phyloP scores from a whole-genome alignment of 1,139 yeast species.

The Taiozyma sp. region DNA sequence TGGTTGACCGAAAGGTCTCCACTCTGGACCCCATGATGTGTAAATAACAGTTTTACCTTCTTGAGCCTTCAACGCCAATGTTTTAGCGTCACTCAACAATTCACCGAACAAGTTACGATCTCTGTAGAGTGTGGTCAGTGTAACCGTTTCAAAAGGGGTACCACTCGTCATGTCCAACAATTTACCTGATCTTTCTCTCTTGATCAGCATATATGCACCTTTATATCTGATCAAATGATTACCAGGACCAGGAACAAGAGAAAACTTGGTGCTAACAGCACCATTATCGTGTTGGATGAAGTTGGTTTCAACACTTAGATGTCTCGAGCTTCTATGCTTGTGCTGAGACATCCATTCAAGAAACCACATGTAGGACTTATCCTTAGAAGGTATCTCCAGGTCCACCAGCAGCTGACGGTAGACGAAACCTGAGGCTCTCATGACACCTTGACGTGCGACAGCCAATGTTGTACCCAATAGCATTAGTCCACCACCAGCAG shows the following conservation, averaged over 20 bases:
- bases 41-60: constrained; percentile 93
- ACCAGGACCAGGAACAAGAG: constrained; percentile 98
- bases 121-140: constrained; percentile 80
- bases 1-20: constrained; percentile 99
- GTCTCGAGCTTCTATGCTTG: constrained; percentile 69
- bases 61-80: constrained; percentile 71
- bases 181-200: constrained; percentile 85
- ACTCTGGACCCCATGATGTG: constrained; percentile 97
- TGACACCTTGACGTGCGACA: constrained; percentile 63
- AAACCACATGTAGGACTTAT: constrained; percentile 92
- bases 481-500: constrained; percentile 98
- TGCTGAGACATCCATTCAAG: constrained; percentile 93
- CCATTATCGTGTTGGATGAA: constrained; percentile 92
- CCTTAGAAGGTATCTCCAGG: constrained; percentile 89
- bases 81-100: constrained; percentile 80
- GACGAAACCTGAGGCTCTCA: constrained; percentile 57
- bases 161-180: constrained; percentile 88
- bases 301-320: constrained; percentile 84
- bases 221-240: constrained; percentile 80
- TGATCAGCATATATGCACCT: constrained; percentile 85
- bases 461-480: constrained; percentile 85
- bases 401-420: constrained; percentile 87
- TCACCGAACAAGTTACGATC: constrained; percentile 69
- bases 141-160: constrained; percentile 92
- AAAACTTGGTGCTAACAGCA: constrained; percentile 77